Evolutionary conservation across 345 rosid genomes (phyloP), one percentile per base, ranked within the genome.

Genomic region (Raphanus raphanistrum): DNA sequence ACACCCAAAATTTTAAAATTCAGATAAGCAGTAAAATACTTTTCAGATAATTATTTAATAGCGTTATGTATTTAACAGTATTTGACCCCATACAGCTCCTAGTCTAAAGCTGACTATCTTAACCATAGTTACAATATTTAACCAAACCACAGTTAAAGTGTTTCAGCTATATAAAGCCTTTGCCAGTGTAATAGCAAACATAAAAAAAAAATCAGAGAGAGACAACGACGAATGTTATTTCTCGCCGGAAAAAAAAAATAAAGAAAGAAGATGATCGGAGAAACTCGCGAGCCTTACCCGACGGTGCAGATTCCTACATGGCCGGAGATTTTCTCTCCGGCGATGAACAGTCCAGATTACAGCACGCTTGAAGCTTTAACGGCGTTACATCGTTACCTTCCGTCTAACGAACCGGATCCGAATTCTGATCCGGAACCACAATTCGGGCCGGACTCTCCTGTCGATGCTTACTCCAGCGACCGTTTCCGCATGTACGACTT

Each of bases 401-500:
- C 94, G 27, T 81, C 92, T 0, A 87, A 83, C 52, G 90, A 82
- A 1, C 83, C 71, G 27, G 91, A 88, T 54, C 62, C 82, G 4
- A 89, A 88, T n/a, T 84, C 83, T 0, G 96, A 88, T 35, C 67
- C 79, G 6, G 98, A 87, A 29, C 17, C 82, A 29, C 17, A 81
- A 0, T 45, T 80, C 10, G 87, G 83, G 17, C 82, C 68, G 54
- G 94, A 87, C 12, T 65, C 74, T 41, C 79, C 87, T 2, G 80
- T 88, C 38, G 98, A 91, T 41, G 91, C 93, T 2, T 87, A 84
- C 41, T 86, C 96, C 0, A 90, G 91, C 21, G 98, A 93, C 73
- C 91, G 91, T 36, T 93, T 93, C 80, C 85, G 98, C 74, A 93
- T 93, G 92, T 93, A 68, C 71, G 96, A 91, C 87, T 93, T 93